Evolutionary conservation across 305 asterid genomes (phyloP).

Genomic region (Petunia hybrid): DNA sequence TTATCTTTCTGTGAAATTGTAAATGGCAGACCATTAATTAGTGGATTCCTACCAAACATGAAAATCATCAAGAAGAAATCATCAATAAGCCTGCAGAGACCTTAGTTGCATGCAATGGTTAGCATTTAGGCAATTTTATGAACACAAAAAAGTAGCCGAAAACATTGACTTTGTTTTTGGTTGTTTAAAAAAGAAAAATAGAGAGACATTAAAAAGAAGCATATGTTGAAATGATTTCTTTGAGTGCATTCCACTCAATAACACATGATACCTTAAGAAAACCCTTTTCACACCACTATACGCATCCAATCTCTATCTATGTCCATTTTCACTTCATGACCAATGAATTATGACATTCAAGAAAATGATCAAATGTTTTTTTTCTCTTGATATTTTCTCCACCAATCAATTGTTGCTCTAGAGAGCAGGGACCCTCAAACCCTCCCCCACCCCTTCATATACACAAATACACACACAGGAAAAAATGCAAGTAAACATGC

Average conservation of each 20-base stretch:
- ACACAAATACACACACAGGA: neutral
- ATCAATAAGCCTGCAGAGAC: constrained; percentile 31
- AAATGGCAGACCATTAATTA: constrained; percentile 37
- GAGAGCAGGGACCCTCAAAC: neutral
- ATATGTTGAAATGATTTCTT: constrained; percentile 40
- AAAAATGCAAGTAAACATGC: neutral
- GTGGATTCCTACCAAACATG: constrained; percentile 32
- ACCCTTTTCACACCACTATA: constrained; percentile 31
- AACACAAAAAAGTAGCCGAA: constrained; percentile 47
- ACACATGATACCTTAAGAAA: constrained; percentile 30
- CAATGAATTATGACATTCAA: constrained; percentile 27
- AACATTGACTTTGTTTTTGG: constrained; percentile 42
- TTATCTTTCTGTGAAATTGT: neutral
- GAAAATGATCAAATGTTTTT: constrained; percentile 25
- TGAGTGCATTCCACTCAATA: constrained; percentile 60
- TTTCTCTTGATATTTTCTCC: constrained; percentile 23
- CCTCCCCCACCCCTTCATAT: no score
- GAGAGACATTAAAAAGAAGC: neutral
- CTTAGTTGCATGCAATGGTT: constrained; percentile 43
- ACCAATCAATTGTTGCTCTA: constrained; percentile 2
- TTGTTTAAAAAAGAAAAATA: neutral
- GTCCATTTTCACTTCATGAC: constrained; percentile 5
- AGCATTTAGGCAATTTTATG: constrained; percentile 28
- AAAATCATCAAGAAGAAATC: neutral
- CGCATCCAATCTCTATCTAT: neutral